Evolutionary conservation across 1,284 basidiomycete genomes (phyloP).

Genomic region (Stereum hirsutum): DNA sequence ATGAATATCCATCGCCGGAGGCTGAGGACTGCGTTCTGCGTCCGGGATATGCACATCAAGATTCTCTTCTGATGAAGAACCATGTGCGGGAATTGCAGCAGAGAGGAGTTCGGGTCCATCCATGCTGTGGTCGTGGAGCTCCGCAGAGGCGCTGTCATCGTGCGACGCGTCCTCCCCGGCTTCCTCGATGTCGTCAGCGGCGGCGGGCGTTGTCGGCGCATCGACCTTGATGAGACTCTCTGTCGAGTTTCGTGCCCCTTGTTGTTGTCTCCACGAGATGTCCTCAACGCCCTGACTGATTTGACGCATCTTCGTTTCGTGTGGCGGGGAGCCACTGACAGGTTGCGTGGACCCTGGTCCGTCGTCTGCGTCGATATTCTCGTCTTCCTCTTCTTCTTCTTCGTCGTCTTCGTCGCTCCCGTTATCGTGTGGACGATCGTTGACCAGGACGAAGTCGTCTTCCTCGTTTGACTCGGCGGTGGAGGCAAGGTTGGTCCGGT

Average conservation of each 20-base stretch:
- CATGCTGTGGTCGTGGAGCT: not conserved
- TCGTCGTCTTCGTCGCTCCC: slow-evolving; percentile 18
- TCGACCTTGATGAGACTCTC: too few species aligned
- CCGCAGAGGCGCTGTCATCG: slow-evolving; percentile 2
- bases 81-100: not conserved
- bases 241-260: too few species aligned
- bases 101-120: not conserved
- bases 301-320: slow-evolving; percentile 64
- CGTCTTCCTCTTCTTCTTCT: slow-evolving; percentile 4
- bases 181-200: not conserved
- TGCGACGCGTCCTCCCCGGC: not conserved
- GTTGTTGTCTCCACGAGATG: slow-evolving; percentile 53
- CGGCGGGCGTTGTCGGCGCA: not conserved
- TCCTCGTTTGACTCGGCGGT: slow-evolving; percentile 47
- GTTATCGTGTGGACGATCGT: too few species aligned
- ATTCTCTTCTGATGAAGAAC: not conserved
- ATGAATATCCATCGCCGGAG: slow-evolving; percentile 3
- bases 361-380: slow-evolving; percentile 4
- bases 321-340: slow-evolving; percentile 51
- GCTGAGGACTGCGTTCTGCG: slow-evolving; percentile 1
- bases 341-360: too few species aligned
- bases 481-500: slow-evolving; percentile 47
- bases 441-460: too few species aligned
- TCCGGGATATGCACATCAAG: not conserved
- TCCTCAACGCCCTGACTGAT: slow-evolving; percentile 73